Conservation (phyloP, 768 basidiomycete species). For the Punctularia strigosozonata region DNA sequence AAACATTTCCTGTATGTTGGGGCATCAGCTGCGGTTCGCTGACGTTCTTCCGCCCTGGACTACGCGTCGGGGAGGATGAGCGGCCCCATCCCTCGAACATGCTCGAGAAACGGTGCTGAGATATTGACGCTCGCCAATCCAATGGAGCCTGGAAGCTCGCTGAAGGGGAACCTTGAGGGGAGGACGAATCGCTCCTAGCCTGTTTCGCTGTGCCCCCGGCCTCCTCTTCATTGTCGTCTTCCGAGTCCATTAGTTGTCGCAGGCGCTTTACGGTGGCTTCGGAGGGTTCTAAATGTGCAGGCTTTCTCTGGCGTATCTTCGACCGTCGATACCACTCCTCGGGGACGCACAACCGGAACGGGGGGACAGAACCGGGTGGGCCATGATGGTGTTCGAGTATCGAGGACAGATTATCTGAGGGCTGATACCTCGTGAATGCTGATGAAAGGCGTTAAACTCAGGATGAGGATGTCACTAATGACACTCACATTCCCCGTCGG, state of each 20-base stretch:
- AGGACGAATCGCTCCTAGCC: conserved; percentile 19
- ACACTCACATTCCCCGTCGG: conserved; percentile 40
- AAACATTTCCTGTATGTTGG: conserved; percentile 25
- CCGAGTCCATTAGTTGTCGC: conserved; percentile 36
- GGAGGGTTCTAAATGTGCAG: conserved; percentile 35
- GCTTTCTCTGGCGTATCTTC: conserved; percentile 39
- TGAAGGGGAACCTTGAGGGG: conserved; percentile 5
- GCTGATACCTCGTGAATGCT: conserved; percentile 36
- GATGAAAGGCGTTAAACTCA: no score
- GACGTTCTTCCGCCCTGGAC: conserved; percentile 42
- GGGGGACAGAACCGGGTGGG: conserved; percentile 31
- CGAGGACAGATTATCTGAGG: conserved; percentile 28
- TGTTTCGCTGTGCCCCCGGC: conserved; percentile 56
- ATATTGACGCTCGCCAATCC: conserved; percentile 42
- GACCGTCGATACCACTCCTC: conserved; percentile 73
- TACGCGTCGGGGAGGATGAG: conserved; percentile 26
- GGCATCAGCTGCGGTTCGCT: conserved; percentile 61
- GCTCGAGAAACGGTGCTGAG: conserved; percentile 49
- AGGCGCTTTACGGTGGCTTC: conserved; percentile 38
- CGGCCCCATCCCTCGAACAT: conserved; percentile 60
- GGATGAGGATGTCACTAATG: conserved; percentile 1
- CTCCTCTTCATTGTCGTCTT: conserved; percentile 30
- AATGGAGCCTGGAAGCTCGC: conserved; percentile 15
- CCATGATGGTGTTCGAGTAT: conserved; percentile 28
- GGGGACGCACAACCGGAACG: conserved; percentile 59